Percentiles rank a stretch among this genome's conserved stretches.
Conservation (phyloP, 225 moss, liverwort and hornwort species). For the Anthoceros angustus region DNA sequence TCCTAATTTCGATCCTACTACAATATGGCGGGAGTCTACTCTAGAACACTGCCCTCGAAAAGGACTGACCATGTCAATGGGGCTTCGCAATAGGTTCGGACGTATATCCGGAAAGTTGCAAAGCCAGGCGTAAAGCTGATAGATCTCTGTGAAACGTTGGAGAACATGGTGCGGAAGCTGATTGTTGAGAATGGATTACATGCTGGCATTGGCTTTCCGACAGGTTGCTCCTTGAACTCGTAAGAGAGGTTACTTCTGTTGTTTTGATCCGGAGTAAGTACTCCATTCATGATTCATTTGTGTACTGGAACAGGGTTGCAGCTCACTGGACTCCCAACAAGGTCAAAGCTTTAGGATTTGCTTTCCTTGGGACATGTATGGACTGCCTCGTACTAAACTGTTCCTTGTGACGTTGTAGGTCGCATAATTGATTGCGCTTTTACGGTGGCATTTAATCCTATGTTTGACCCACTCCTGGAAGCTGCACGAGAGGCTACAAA, state of each 20-base stretch:
- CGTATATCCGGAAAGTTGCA: conserved; percentile 66
- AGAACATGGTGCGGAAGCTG: conserved; percentile 93
- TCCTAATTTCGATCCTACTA: background rate
- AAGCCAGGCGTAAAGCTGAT: conserved; percentile 84
- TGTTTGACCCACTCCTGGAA: conserved; percentile 68
- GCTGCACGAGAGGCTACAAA: conserved; percentile 85
- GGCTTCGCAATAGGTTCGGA: conserved; percentile 43
- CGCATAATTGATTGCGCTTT: conserved; percentile 43
- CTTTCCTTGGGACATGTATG: background rate
- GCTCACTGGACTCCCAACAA: conserved; percentile 88
- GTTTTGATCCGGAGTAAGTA: background rate
- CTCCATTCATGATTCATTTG: background rate
- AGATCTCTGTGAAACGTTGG: conserved; percentile 83
- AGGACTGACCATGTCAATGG: background rate
- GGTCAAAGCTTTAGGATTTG: no score
- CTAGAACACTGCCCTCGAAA: no score
- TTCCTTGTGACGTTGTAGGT: background rate
- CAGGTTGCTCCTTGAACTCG: conserved; percentile 94
- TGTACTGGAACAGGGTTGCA: conserved; percentile 46
- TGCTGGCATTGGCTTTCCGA: conserved; percentile 93
- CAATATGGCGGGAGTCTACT: no score
- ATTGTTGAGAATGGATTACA: conserved; percentile 81
- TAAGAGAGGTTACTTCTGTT: conserved; percentile 7
- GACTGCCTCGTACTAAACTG: background rate
- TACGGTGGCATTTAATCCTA: conserved; percentile 88